Evolutionary conservation across 2,329 filamentous ascomycete species (phyloP), one percentile per base, ranked within the genome.

Genomic region (Aspergillus transmontanensis): DNA sequence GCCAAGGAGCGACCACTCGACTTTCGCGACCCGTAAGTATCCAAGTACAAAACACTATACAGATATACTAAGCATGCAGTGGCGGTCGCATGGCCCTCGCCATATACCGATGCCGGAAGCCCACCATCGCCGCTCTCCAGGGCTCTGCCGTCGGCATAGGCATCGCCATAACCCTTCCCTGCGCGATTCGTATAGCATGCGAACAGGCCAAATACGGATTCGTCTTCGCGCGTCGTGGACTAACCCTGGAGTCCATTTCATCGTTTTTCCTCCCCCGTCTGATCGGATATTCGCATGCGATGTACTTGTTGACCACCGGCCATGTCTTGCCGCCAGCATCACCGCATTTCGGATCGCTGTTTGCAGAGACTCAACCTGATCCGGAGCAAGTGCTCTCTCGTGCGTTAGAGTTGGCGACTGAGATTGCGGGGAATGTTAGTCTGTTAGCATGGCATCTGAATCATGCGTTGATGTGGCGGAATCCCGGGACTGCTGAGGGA

Each of bases 181-280:
- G 84, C 72, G 81, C 81, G 39, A 86, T 87, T 60, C 80, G 72
- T 30, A 79, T 89, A 66, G 86, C 80, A 23, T 86, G 84, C 67
- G 73, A 78, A 34, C 77, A 79, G 14, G 87, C 89, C 1, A 90
- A 90, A 71, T 85, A 92, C 65, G 90, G 90, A 55, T 91, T 93
- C 72, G 89, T 92, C 19, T 93, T 93, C 75, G 82, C 85, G 16
- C 84, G 89, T 28, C 83, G 90, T 41, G 90, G 90, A 0, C 82
- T 93, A 69, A 82, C 87, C 64, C 88, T 91, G 85, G 90, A 93
- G 76, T 89, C 88, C 0, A 88, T 85, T 71, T 87, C 84, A 60
- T 88, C 86, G 11, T 93, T 85, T 76, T 93, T 91, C 80, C 81
- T 93, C 46, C 90, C 90, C 2, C 84, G 88, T 0, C 80, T 93